Evolutionary conservation across 2,329 filamentous ascomycete genomes (phyloP), one percentile per base, ranked within the genome.

Genomic region (Aspergillus vadensis): DNA sequence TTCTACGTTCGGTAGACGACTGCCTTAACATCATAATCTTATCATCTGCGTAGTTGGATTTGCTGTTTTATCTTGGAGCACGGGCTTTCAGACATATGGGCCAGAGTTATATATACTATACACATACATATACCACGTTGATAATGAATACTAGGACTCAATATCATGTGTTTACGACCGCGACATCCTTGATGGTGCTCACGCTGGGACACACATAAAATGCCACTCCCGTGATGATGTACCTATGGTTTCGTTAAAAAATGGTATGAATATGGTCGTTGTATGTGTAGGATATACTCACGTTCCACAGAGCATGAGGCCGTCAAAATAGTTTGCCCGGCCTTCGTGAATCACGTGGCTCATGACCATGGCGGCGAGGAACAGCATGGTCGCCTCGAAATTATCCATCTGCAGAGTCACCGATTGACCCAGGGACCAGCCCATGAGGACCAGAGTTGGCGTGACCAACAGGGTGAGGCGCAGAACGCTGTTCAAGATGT

Each of bases 281-380:
- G 15, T 4, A 9, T 10, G 1, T 4, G 6, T 30, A 10, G 15
- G 44, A 7, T 23, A n/a, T 10, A 66, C 65, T 64, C 19, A 67
- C 65, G 64, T 66, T 59, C 65, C 65, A 21, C 66, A 61, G 9
- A 67, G 43, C 63, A 67, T 65, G 27, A 64, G 27, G 8, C 65
- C 65, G 30, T 67, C 65, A 19, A 67, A 67, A 19, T 67, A 67
- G 52, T 67, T 67, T 14, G 58, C 65, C 32, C 59, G 48, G 19
- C 65, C 64, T 58, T 67, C 64, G 15, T 65, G 61, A 23, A 67
- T 66, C 3, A 67, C 57, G 52, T 67, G 65, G 15, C 49, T 67
- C 63, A 66, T 65, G 4, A 67, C 64, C 53, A 67, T 60, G 19
- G 65, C 59, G 25, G 64, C 63, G 12, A 66, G 52, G 15, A 67